Percentiles rank a stretch among this genome's conserved stretches.
Conservation (phyloP, 495 filamentous ascomycete species). For the Cudoniella acicularis region DNA sequence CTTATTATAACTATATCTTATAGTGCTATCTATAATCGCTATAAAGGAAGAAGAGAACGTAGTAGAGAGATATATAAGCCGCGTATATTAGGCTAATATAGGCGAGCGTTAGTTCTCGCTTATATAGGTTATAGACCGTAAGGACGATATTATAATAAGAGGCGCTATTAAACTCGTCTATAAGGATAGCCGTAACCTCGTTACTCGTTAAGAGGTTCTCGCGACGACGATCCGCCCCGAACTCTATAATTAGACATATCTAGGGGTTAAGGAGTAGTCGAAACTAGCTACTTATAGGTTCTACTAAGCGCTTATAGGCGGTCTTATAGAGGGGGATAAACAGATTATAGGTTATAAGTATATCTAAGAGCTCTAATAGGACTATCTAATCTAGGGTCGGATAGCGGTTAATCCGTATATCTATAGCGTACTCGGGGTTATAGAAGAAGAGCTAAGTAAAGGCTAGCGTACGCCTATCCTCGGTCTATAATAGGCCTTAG, state of each 20-base stretch:
- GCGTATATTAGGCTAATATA: constrained; percentile 5
- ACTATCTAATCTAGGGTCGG: background rate
- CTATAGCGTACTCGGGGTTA: background rate
- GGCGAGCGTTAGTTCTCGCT: background rate
- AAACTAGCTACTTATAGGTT: background rate
- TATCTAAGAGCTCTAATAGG: background rate
- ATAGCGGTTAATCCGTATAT: background rate
- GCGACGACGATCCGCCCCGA: background rate
- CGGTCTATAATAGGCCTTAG: background rate
- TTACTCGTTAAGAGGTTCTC: constrained; percentile 14
- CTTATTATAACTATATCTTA: constrained; percentile 6
- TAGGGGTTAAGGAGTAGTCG: constrained; percentile 7
- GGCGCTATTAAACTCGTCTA: constrained; percentile 3
- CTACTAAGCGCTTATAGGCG: background rate
- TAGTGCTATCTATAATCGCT: constrained; percentile 10
- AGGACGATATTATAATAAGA: constrained; percentile 8
- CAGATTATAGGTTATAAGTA: constrained; percentile 8
- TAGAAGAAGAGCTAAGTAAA: constrained; percentile 4
- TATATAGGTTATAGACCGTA: background rate
- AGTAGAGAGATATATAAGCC: constrained; percentile 22
- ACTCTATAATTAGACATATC: constrained; percentile 11
- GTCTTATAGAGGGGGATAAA: constrained; percentile 12
- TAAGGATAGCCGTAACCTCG: constrained; percentile 10
- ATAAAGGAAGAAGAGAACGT: constrained; percentile 19
- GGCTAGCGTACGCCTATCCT: background rate